Evolutionary conservation across 371 early-diverging fungal genomes (phyloP), one percentile per base, ranked within the genome.

Genomic region (Coemansia sp.): DNA sequence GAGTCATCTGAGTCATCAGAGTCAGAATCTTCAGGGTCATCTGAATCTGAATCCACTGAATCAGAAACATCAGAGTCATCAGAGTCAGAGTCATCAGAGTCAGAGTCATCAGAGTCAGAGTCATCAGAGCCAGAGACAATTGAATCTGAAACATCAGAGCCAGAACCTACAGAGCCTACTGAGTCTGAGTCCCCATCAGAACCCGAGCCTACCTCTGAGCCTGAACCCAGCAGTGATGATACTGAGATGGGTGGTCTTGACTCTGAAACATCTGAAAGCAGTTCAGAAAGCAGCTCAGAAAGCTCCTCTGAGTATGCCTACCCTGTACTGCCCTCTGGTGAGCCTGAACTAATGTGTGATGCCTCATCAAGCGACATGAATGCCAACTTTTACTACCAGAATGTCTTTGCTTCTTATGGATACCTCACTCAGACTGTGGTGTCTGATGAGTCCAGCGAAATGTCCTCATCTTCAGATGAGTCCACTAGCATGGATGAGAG

Each of bases 281-380:
- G 52, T 16, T 51, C 52, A 31, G 31, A 32, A 46, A 36, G 36
- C 36, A 16, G 18, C 37, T 11, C 18, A 14, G 52, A 52, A 37
- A 37, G 37, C 52, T 36, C 51, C 2, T 34, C 52, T 3, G 37
- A 34, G 9, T 52, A 36, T 52, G 52, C 52, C 6, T 34, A 36
- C 24, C 52, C 52, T 6, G 52, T 52, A 1, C 4, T 52, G 36
- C 36, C 52, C 0, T 5, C 52, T 2, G 37, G 18, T 9, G 52
- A 52, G 36, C 52, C 52, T 5, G 52, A 52, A 16, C 52, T 24
- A 6, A 24, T 37, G 36, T 52, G 52, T 16, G 24, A 52, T n/a
- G 37, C 18, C 11, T n/a, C n/a, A 8, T 34, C 34, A 18, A 24
- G 9, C 37, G 5, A 16, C 10, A 10, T 11, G 4, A 12, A 10